A percentile compares a stretch with the other conserved stretches of the same genome.
Evolutionary conservation across 208 protist species (phyloP).

Genomic region (Crithidia thermophila): DNA sequence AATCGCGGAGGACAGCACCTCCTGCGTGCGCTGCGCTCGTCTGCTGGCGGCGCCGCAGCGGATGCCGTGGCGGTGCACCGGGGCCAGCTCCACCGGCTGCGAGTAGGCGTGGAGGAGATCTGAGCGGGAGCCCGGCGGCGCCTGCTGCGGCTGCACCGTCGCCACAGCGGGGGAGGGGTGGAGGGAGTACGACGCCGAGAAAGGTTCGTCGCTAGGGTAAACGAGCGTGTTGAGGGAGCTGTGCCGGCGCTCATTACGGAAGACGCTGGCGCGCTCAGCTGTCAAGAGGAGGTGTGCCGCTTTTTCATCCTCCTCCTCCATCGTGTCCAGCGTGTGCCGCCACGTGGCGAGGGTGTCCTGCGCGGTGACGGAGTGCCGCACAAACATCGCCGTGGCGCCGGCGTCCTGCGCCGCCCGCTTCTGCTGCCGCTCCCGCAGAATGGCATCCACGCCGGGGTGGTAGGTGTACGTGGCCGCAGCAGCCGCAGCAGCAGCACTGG

Average conservation of each 20-base stretch:
- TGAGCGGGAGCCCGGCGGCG: neutral
- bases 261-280: too few relatives aligned
- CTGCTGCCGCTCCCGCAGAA: constrained; percentile 4
- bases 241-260: too few relatives aligned
- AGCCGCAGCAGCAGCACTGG: too few relatives aligned
- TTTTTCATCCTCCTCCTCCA: neutral
- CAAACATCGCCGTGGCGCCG: neutral
- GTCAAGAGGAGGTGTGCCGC: too few relatives aligned
- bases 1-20: constrained; percentile 14
- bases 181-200: neutral
- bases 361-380: neutral
- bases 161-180: too few relatives aligned
- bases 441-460: constrained; percentile 17
- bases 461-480: constrained; percentile 23
- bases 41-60: neutral
- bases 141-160: neutral
- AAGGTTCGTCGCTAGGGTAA: neutral
- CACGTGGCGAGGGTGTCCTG: constrained; percentile 13
- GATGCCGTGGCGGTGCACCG: constrained; percentile 16
- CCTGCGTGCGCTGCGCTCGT: constrained; percentile 4
- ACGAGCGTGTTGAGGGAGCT: neutral
- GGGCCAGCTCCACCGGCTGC: neutral
- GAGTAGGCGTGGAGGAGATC: too few relatives aligned
- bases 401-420: neutral
- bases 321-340: constrained; percentile 12